Percentiles rank a stretch among this genome's conserved stretches.
phyloP scores from a whole-genome alignment of 768 basidiomycete genomes.

The Exsudoporus frostii region DNA sequence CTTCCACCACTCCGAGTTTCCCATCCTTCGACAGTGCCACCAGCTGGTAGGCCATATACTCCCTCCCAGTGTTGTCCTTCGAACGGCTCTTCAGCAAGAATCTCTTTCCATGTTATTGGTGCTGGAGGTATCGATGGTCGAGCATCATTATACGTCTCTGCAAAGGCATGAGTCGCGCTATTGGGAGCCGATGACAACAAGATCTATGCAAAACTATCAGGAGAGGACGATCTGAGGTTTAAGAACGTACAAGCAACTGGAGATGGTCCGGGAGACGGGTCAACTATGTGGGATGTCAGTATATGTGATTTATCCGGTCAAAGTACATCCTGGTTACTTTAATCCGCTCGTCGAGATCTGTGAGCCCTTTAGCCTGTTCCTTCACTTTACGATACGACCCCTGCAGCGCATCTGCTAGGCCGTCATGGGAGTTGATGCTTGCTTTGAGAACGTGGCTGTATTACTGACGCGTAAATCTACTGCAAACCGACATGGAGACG shows the following conservation, averaged over 20 bases:
- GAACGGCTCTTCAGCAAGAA: constrained; percentile 78
- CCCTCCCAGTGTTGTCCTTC: constrained; percentile 87
- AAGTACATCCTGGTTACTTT: constrained; percentile 39
- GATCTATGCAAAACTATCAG: constrained; percentile 39
- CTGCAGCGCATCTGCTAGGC: constrained; percentile 57
- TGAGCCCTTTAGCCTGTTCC: constrained; percentile 42
- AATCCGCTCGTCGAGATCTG: constrained; percentile 65
- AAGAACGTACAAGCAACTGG: constrained; percentile 58
- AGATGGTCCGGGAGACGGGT: constrained; percentile 68
- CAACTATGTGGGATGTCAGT: constrained; percentile 33
- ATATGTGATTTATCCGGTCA: neutral
- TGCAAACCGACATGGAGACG: neutral
- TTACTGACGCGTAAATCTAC: constrained; percentile 11
- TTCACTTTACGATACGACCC: constrained; percentile 52
- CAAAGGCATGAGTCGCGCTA: constrained; percentile 46
- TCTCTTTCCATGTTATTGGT: constrained; percentile 70
- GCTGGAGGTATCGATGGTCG: constrained; percentile 27
- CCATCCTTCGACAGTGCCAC: constrained; percentile 42
- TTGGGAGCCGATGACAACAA: constrained; percentile 54
- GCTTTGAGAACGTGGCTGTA: constrained; percentile 64
- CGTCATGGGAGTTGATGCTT: constrained; percentile 61
- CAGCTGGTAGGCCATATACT: constrained; percentile 53
- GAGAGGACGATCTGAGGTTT: neutral
- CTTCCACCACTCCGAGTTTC: constrained; percentile 52
- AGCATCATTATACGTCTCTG: constrained; percentile 49